A percentile compares a stretch with the other conserved stretches of the same genome.
These are phyloP conservation scores for Diaporthe humulicola DNA, from an alignment of 2,329 filamentous ascomycete species.

Conservation along the genomic window DNA sequence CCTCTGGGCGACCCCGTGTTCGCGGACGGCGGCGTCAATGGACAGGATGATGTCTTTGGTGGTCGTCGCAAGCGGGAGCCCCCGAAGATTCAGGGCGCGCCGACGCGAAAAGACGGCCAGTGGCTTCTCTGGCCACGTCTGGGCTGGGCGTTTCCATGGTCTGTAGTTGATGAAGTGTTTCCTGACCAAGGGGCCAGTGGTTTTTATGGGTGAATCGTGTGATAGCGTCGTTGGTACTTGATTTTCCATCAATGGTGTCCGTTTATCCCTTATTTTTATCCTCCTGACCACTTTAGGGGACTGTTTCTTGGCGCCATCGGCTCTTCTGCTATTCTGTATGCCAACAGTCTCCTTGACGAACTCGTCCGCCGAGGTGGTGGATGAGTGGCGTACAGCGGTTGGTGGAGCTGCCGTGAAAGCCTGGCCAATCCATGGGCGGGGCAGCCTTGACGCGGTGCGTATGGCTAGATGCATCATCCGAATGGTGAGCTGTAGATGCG, in stretches of 20 bases:
- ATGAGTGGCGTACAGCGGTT: background rate
- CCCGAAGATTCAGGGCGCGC: background rate
- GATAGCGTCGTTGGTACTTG: background rate
- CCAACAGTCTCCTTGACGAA: slow-evolving; percentile 1
- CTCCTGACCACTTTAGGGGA: background rate
- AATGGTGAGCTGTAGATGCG: background rate
- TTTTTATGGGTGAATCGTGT: background rate
- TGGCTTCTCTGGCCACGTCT: background rate
- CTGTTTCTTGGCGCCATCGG: background rate
- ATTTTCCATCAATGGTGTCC: background rate
- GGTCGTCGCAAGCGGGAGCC: background rate
- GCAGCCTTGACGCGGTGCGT: background rate
- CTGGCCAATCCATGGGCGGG: background rate
- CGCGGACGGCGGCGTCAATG: background rate
- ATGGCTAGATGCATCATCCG: background rate
- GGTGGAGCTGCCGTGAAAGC: background rate
- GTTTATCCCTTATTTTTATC: background rate
- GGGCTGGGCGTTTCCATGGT: background rate
- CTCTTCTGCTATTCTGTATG: background rate
- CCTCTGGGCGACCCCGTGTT: background rate
- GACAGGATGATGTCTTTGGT: slow-evolving; percentile 10
- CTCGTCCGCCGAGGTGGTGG: background rate
- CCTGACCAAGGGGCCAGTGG: background rate
- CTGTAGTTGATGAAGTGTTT: background rate
- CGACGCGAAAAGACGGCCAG: background rate